Percentiles rank a stretch among this genome's conserved stretches.
Conservation (phyloP, 1,284 basidiomycete species). For the Pseudozyma sp. region DNA sequence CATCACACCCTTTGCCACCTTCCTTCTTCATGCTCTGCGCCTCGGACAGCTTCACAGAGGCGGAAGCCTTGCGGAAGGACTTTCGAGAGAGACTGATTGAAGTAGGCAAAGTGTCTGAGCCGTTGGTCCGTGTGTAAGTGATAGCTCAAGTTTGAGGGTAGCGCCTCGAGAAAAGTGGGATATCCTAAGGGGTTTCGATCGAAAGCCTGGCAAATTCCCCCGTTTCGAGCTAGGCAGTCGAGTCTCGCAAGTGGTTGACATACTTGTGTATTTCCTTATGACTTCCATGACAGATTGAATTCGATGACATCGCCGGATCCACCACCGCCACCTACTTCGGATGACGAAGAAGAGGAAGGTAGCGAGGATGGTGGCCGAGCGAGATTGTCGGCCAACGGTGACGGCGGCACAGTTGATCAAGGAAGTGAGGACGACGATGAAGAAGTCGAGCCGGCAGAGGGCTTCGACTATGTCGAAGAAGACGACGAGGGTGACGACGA, state of each 20-base stretch:
- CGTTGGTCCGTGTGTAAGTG: slow-evolving; percentile 84
- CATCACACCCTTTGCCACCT: slow-evolving; percentile 1
- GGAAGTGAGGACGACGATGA: slow-evolving; percentile 6
- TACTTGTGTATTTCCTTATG: neutral
- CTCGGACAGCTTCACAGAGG: slow-evolving; percentile 77
- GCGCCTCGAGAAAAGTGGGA: too few relatives aligned
- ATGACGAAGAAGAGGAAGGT: slow-evolving; percentile 10
- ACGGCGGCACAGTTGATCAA: neutral
- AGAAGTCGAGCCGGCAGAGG: neutral
- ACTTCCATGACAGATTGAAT: slow-evolving; percentile 19
- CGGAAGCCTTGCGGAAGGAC: slow-evolving; percentile 76
- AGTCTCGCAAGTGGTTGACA: too few relatives aligned
- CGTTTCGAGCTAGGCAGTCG: too few relatives aligned
- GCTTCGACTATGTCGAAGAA: slow-evolving; percentile 8
- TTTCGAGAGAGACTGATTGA: slow-evolving; percentile 77
- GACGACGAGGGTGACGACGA: slow-evolving; percentile 9
- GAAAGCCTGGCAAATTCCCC: too few relatives aligned
- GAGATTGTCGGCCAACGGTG: neutral
- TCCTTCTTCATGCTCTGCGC: neutral
- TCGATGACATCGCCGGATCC: slow-evolving; percentile 46
- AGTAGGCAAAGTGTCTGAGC: slow-evolving; percentile 75
- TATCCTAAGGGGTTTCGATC: too few relatives aligned
- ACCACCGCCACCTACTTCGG: slow-evolving; percentile 29
- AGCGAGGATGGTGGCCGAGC: neutral
- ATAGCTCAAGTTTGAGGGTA: neutral